These are phyloP conservation scores for Penicillium cinerascens DNA, from an alignment of 495 filamentous ascomycete genomes.

Conservation along the genomic window DNA sequence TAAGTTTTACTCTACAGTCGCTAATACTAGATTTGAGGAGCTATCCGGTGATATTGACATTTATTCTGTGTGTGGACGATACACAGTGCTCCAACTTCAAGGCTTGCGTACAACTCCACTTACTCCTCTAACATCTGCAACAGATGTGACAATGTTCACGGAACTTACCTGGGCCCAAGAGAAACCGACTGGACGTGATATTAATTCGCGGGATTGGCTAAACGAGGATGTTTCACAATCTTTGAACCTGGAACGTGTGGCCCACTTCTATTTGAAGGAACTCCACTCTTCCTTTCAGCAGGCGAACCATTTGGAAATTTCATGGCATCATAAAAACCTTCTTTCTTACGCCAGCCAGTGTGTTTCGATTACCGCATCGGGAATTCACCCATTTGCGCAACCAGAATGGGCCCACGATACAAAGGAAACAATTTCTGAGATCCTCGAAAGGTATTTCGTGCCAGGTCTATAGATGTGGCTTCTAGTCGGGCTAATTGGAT, in stretches of 20 bases:
- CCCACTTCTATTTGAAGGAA: constrained; percentile 20
- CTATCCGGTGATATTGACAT: constrained; percentile 28
- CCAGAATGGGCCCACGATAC: constrained; percentile 36
- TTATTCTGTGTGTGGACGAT: constrained; percentile 10
- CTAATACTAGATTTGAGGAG: constrained; percentile 12
- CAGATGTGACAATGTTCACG: constrained; percentile 22
- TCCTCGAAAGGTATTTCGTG: constrained; percentile 19
- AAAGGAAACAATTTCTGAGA: constrained; percentile 28
- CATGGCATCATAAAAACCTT: constrained; percentile 8
- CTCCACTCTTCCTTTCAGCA: constrained; percentile 1
- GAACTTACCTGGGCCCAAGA: constrained; percentile 19
- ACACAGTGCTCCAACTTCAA: constrained; percentile 22
- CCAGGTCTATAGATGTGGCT: background rate
- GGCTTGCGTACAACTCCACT: constrained; percentile 26
- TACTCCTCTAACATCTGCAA: constrained; percentile 13
- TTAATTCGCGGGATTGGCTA: background rate
- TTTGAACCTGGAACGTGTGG: constrained; percentile 17
- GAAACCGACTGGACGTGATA: background rate
- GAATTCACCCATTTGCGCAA: constrained; percentile 12
- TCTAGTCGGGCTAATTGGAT: background rate
- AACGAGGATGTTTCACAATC: background rate
- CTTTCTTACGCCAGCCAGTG: constrained; percentile 17
- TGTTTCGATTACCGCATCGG: constrained; percentile 7
- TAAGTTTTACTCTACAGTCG: constrained; percentile 18
- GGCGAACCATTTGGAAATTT: background rate